Percentiles rank a stretch among this genome's conserved stretches.
These are phyloP conservation scores for Penicillium sp. DNA, from an alignment of 2,329 filamentous ascomycete species.

Conservation along the genomic window DNA sequence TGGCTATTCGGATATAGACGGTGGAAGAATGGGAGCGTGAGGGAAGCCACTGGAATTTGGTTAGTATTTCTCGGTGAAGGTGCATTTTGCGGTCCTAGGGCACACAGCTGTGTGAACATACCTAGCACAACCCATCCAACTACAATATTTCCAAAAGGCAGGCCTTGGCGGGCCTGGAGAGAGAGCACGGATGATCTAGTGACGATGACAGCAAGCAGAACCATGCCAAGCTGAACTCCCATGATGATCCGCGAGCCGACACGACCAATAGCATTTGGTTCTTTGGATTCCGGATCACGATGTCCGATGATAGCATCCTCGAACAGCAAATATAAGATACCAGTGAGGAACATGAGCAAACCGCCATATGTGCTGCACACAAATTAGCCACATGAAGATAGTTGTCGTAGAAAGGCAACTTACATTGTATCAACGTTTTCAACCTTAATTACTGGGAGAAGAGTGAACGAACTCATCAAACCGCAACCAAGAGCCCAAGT, in stretches of 20 bases:
- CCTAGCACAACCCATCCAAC: constrained; percentile 79
- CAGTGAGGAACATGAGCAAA: constrained; percentile 71
- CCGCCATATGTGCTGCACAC: constrained; percentile 68
- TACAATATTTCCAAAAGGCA: constrained; percentile 83
- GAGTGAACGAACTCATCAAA: constrained; percentile 85
- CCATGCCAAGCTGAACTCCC: constrained; percentile 65
- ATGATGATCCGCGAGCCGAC: constrained; percentile 45
- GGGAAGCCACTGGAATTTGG: constrained; percentile 60
- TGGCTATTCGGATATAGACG: constrained; percentile 76
- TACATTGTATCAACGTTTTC: constrained; percentile 77
- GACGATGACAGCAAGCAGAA: constrained; percentile 77
- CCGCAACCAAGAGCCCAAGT: constrained; percentile 77
- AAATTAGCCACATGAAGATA: constrained; percentile 4
- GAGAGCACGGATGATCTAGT: constrained; percentile 84
- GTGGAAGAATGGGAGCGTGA: constrained; percentile 79
- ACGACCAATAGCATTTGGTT: constrained; percentile 23
- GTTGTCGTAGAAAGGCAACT: constrained; percentile 31
- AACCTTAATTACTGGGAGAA: constrained; percentile 81
- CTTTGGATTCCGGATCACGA: constrained; percentile 29
- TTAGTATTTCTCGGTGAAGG: constrained; percentile 8
- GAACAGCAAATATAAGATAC: constrained; percentile 74
- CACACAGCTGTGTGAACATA: constrained; percentile 44
- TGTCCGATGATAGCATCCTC: constrained; percentile 63
- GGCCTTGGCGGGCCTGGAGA: constrained; percentile 77
- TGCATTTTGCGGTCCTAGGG: neutral